Evolutionary conservation across 164 flowering plant species (phyloP), one percentile per base, ranked within the genome.

Genomic region (Vitis rotundifolia): DNA sequence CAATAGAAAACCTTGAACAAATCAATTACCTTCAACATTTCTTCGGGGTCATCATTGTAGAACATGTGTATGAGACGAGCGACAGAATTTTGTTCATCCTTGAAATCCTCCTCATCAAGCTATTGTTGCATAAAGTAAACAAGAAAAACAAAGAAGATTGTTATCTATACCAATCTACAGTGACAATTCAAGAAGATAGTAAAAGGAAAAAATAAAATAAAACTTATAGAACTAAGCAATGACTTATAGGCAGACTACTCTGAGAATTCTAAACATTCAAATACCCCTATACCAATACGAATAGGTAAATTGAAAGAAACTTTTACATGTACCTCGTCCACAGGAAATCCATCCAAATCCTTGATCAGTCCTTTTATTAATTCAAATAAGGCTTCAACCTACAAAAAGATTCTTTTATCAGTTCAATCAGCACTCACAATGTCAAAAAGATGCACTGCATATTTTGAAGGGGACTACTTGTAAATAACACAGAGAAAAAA

Each of bases 91-190:
- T 95, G 99, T 81, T 95, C 99, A 78, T 95, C 99, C 73, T 84
- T 85, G 77, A 95, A 95, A 79, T 95, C 99, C 75, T 95, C 99
- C 76, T 95, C 99, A 83, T 95, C 99, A 78, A 90, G 78, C 97
- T 92, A 72, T 51, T 54, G 57, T 49, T 8, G 31, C 49, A 70
- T 49, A 29, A 52, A 64, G 11, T 47, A 22, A 22, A 22, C 26
- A 22, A 22, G 26, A 22, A 22, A 22, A 22, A 3, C 44, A 8
- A 52, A 61, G 19, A 56, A 29, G 8, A 12, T 59, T 49, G n/a
- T 37, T 37, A 37, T 37, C 44, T 3, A 37, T 37, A 71, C 31
- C 70, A 51, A 1, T 28, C 59, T 60, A 13, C 14, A 48, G 59
- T 48, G 22, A 18, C n/a, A 47, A 13, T 37, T 37, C 44, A 37